A percentile compares a stretch with the other conserved stretches of the same genome.
phyloP scores from a whole-genome alignment of 768 basidiomycete species.

The Suillus variegatus region DNA sequence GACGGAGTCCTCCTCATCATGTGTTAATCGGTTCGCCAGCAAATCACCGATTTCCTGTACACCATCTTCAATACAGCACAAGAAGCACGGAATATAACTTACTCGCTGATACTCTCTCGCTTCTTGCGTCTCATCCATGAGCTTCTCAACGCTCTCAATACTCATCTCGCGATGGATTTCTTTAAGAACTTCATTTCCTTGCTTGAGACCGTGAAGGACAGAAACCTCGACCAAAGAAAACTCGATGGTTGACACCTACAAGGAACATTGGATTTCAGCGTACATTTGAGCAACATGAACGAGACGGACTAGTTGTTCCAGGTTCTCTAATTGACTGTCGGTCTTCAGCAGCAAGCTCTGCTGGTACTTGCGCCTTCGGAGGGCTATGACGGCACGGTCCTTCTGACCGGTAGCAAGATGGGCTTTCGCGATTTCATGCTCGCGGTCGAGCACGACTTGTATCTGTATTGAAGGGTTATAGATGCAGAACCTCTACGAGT shows the following conservation, averaged over 20 bases:
- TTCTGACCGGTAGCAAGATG: slow-evolving; percentile 83
- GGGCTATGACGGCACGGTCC: slow-evolving; percentile 82
- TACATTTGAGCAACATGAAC: slow-evolving; percentile 1
- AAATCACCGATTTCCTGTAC: slow-evolving; percentile 88
- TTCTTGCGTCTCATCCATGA: slow-evolving; percentile 91
- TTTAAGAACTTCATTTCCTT: slow-evolving; percentile 91
- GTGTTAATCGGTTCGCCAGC: slow-evolving; percentile 75
- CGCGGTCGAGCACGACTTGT: slow-evolving; percentile 81
- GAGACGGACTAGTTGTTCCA: slow-evolving; percentile 80
- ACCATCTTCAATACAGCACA: slow-evolving; percentile 4
- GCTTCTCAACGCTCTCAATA: slow-evolving; percentile 87
- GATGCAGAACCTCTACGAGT: neutral
- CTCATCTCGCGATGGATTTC: slow-evolving; percentile 95
- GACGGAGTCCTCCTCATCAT: slow-evolving; percentile 94
- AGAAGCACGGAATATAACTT: slow-evolving; percentile 19
- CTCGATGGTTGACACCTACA: slow-evolving; percentile 92
- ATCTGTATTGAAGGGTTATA: slow-evolving; percentile 51
- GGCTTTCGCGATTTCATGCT: slow-evolving; percentile 85
- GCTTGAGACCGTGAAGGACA: slow-evolving; percentile 88
- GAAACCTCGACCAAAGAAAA: slow-evolving; percentile 94
- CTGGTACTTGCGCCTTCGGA: slow-evolving; percentile 93
- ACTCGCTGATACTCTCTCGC: slow-evolving; percentile 91
- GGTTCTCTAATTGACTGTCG: slow-evolving; percentile 82
- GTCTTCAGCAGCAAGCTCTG: slow-evolving; percentile 86
- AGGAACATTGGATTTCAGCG: neutral